These are phyloP conservation scores for Phytophthora pseudosyringae DNA, from an alignment of 352 stramenopile genomes.

Conservation along the genomic window DNA sequence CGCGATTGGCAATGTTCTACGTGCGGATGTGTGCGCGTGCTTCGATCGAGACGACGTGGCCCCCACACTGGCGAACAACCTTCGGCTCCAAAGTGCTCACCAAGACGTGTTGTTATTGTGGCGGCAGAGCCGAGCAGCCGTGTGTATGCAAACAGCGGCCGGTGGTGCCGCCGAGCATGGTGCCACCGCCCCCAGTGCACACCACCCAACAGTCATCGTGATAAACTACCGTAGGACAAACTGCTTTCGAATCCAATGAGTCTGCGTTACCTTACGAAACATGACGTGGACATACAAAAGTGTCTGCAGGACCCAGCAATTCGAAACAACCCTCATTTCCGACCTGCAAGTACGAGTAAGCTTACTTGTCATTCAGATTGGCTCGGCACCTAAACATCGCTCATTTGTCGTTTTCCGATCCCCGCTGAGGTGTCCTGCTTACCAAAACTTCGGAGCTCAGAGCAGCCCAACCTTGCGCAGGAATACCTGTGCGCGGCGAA, in stretches of 20 bases:
- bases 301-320: not conserved
- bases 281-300: constrained; percentile 17
- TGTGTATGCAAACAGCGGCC: constrained; percentile 45
- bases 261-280: constrained; percentile 20
- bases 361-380: constrained; percentile 4
- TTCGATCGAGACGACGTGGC: constrained; percentile 83
- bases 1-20: constrained; percentile 81
- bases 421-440: not conserved
- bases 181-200: constrained; percentile 16
- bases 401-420: constrained; percentile 2
- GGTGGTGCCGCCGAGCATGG: constrained; percentile 14
- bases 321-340: not conserved
- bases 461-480: constrained; percentile 64
- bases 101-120: constrained; percentile 75
- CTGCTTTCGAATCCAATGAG: constrained; percentile 23
- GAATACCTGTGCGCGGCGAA: constrained; percentile 59
- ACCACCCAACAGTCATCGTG: constrained; percentile 33
- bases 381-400: constrained; percentile 8
- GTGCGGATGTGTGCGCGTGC: constrained; percentile 69
- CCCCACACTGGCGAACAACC: constrained; percentile 83
- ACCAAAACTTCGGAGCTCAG: constrained; percentile 16
- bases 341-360: constrained; percentile 1
- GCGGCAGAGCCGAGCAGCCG: constrained; percentile 37
- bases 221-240: constrained; percentile 34
- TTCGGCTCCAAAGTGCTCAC: constrained; percentile 80